These are phyloP conservation scores for Hippophae gyantsensis DNA, from an alignment of 306 rosid genomes.

Conservation along the genomic window DNA sequence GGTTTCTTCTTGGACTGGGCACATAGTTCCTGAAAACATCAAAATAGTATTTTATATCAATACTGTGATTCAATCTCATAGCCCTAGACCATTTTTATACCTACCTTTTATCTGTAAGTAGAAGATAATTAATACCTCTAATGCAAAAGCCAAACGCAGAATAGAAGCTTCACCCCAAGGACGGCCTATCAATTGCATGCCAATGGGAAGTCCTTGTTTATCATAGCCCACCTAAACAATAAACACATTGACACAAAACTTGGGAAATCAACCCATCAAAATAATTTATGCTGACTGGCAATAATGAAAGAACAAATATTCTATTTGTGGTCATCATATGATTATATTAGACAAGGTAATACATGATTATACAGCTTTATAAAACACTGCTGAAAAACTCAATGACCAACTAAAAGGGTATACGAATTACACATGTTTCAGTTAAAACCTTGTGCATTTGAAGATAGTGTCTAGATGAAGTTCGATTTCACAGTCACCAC, in stretches of 20 bases:
- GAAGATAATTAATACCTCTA: constrained; percentile 48
- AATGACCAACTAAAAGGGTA: too few relatives aligned
- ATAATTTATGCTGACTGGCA: not conserved
- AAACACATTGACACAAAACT: not conserved
- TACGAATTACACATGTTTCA: too few relatives aligned
- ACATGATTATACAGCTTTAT: too few relatives aligned
- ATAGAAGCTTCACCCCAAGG: constrained; percentile 95
- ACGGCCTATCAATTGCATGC: constrained; percentile 84
- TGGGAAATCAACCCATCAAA: constrained; percentile 1
- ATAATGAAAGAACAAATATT: not conserved
- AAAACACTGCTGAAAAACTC: too few relatives aligned
- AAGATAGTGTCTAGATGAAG: too few relatives aligned
- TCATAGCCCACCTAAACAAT: constrained; percentile 36
- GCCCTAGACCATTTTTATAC: not conserved
- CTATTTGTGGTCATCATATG: too few relatives aligned
- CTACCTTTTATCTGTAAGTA: not conserved
- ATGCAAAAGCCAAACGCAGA: constrained; percentile 70
- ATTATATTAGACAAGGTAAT: too few relatives aligned
- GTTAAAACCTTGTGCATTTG: too few relatives aligned
- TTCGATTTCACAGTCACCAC: too few relatives aligned
- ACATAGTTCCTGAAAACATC: constrained; percentile 49
- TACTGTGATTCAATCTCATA: not conserved
- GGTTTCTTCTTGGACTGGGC: constrained; percentile 53
- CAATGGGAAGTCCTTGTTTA: constrained; percentile 86
- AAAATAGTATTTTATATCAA: constrained; percentile 5